These are phyloP conservation scores for Zasmidium cellare DNA, from an alignment of 2,329 filamentous ascomycete genomes.

Conservation along the genomic window DNA sequence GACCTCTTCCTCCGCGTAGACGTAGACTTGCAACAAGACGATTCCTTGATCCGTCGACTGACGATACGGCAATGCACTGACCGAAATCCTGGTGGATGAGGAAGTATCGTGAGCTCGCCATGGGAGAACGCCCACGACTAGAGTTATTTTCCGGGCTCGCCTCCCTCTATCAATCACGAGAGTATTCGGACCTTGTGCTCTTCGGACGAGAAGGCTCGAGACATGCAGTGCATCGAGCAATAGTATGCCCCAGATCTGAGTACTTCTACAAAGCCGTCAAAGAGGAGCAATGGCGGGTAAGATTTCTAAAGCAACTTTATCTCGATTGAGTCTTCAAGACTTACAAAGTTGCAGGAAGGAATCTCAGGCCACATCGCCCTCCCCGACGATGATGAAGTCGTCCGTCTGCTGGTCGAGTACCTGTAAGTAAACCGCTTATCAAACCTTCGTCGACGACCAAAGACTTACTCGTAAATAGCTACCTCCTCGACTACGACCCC, in stretches of 20 bases:
- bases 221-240: slow-evolving; percentile 23
- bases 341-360: slow-evolving; percentile 19
- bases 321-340: neutral
- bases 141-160: slow-evolving; percentile 21
- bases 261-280: slow-evolving; percentile 20
- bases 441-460: too few relatives aligned
- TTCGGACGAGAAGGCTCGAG: slow-evolving; percentile 20
- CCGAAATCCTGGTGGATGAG: neutral
- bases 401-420: slow-evolving; percentile 27
- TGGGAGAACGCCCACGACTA: slow-evolving; percentile 18
- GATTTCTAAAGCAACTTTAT: neutral
- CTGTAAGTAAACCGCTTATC: too few relatives aligned
- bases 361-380: slow-evolving; percentile 24
- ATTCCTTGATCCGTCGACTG: too few relatives aligned
- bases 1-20: neutral
- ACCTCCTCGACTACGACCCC: slow-evolving; percentile 28
- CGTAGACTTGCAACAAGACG: neutral
- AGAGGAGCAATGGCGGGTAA: slow-evolving; percentile 22
- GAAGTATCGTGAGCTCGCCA: neutral
- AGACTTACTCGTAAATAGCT: too few relatives aligned
- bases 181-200: slow-evolving; percentile 23
- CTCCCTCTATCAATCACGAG: slow-evolving; percentile 22
- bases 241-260: slow-evolving; percentile 26
- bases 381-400: slow-evolving; percentile 27
- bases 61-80: too few relatives aligned